These are phyloP conservation scores for Lithospermum erythrorhizon DNA, from an alignment of 257 asterid genomes.

Conservation along the genomic window DNA sequence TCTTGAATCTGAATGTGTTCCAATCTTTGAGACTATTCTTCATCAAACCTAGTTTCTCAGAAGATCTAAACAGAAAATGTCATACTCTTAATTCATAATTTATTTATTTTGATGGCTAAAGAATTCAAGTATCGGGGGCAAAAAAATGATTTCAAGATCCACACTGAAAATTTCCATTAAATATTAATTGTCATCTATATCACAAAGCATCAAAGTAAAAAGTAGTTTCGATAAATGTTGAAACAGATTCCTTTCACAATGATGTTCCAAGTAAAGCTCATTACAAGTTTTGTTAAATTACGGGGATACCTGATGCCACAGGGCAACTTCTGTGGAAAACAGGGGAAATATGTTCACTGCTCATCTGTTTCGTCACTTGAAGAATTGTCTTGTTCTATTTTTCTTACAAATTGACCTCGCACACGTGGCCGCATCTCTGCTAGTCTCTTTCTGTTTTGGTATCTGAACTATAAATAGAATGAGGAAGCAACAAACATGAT, in stretches of 20 bases:
- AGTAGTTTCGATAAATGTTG: not conserved
- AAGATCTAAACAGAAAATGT: no score
- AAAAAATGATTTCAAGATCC: not conserved
- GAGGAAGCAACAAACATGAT: not conserved
- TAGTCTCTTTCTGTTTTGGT: slow-evolving; percentile 50
- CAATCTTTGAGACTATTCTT: not conserved
- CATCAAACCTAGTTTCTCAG: not conserved
- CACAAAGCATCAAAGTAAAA: not conserved
- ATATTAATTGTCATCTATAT: not conserved
- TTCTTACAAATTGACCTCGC: slow-evolving; percentile 53
- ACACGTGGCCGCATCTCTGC: slow-evolving; percentile 62
- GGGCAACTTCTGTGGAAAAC: not conserved
- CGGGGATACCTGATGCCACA: not conserved
- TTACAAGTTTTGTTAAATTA: not conserved
- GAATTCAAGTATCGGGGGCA: not conserved
- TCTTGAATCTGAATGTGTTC: not conserved
- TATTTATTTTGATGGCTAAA: no score
- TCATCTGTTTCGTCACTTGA: slow-evolving; percentile 38
- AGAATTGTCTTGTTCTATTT: slow-evolving; percentile 23
- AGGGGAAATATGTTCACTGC: not conserved
- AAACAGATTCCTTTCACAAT: not conserved
- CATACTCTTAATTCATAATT: no score
- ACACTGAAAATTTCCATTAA: not conserved
- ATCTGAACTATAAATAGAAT: slow-evolving; percentile 27
- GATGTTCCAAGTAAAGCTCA: not conserved